Percentiles rank a stretch among this genome's conserved stretches.
Conservation (phyloP, 2,329 filamentous ascomycete species). For the Hypoxylon rubiginosum region DNA sequence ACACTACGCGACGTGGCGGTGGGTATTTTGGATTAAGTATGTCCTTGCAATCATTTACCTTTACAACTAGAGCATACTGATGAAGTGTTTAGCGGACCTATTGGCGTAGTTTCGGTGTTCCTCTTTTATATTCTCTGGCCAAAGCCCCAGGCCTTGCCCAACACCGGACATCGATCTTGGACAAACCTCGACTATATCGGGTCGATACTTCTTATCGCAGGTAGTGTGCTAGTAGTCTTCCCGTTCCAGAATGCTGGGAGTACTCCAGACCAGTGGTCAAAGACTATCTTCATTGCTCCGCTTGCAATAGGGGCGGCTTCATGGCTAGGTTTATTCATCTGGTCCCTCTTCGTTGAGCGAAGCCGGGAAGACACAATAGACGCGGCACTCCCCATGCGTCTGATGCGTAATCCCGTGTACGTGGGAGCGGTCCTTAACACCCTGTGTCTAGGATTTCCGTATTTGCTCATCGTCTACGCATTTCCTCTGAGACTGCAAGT, state of each 20-base stretch:
- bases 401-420: constrained; percentile 64
- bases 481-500: constrained; percentile 65
- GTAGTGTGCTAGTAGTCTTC: constrained; percentile 69
- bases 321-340: constrained; percentile 56
- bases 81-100: constrained; percentile 59
- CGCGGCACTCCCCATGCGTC: constrained; percentile 62
- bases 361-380: constrained; percentile 52
- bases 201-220: constrained; percentile 65
- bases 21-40: constrained; percentile 73
- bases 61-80: constrained; percentile 38
- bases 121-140: constrained; percentile 67
- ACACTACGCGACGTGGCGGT: constrained; percentile 64
- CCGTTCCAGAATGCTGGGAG: constrained; percentile 67
- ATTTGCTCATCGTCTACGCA: constrained; percentile 62
- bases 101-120: constrained; percentile 61
- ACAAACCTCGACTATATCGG: constrained; percentile 67
- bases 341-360: constrained; percentile 54
- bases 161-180: constrained; percentile 58
- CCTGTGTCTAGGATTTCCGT: constrained; percentile 64
- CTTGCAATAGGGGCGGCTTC: constrained; percentile 55
- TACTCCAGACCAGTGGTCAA: constrained; percentile 57
- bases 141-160: constrained; percentile 55
- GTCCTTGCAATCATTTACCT: constrained; percentile 38
- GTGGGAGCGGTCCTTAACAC: constrained; percentile 59
- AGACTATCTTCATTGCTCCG: constrained; percentile 58